Percentiles rank a stretch among this genome's conserved stretches.
Evolutionary conservation across 2,329 filamentous ascomycete genomes (phyloP).

Genomic region (Aspergillus sp.): DNA sequence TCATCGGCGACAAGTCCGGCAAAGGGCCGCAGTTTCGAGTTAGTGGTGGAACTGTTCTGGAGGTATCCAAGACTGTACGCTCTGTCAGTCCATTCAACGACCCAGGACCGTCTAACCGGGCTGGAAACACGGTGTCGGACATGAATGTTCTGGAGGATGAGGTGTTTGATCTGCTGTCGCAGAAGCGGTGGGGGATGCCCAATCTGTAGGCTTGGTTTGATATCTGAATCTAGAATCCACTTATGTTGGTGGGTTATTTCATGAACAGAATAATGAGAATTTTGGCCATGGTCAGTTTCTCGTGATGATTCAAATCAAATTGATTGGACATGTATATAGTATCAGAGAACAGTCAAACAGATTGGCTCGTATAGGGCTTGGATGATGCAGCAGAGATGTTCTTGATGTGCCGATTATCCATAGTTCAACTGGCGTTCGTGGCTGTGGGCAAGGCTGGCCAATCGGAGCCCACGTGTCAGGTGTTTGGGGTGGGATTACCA

Average conservation of each 20-base stretch:
- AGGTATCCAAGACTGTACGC: conserved; percentile 55
- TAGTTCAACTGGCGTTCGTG: not conserved
- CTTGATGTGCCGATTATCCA: too few relatives aligned
- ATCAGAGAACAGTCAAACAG: too few relatives aligned
- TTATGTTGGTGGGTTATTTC: too few relatives aligned
- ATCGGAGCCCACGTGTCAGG: not conserved
- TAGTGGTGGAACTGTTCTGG: conserved; percentile 52
- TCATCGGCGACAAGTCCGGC: conserved; percentile 31
- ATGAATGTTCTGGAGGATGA: conserved; percentile 43
- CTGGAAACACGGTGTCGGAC: conserved; percentile 49
- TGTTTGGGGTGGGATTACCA: not conserved
- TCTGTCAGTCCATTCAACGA: conserved; percentile 52
- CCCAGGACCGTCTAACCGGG: conserved; percentile 48
- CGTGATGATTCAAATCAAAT: too few relatives aligned
- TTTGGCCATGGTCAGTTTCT: too few relatives aligned
- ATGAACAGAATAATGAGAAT: too few relatives aligned
- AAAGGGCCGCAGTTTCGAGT: conserved; percentile 33
- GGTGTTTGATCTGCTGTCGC: conserved; percentile 48
- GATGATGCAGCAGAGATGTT: too few relatives aligned
- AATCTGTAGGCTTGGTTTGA: conserved; percentile 18
- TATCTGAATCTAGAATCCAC: too few relatives aligned
- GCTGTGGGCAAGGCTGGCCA: not conserved
- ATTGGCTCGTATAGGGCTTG: too few relatives aligned
- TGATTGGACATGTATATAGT: too few relatives aligned
- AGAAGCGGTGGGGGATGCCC: conserved; percentile 49